Conservation (phyloP, 106 monocot genomes). For the Acorus gramineus region DNA sequence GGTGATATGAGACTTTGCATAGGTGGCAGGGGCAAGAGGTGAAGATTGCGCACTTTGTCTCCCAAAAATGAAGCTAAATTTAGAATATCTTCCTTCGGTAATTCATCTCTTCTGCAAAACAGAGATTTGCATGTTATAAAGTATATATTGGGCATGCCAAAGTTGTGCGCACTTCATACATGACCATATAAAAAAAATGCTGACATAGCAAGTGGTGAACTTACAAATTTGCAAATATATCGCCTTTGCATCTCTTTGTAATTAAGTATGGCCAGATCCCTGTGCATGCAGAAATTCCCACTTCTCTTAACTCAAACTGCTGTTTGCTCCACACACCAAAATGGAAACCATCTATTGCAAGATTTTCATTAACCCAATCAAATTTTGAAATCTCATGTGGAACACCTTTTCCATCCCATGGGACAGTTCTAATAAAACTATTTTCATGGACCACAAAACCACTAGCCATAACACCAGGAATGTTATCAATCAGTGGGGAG, state of each 20-base stretch:
- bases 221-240: conserved; percentile 89
- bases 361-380: conserved; percentile 8
- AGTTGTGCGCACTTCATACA: background rate
- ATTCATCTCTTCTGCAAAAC: conserved; percentile 59
- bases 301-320: conserved; percentile 33
- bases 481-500: conserved; percentile 55
- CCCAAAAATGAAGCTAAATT: conserved; percentile 85
- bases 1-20: conserved; percentile 6
- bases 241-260: conserved; percentile 81
- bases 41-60: conserved; percentile 67
- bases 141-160: background rate
- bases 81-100: conserved; percentile 45
- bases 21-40: conserved; percentile 66
- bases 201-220: conserved; percentile 10
- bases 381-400: conserved; percentile 36
- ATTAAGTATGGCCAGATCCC: conserved; percentile 73
- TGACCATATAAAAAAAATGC: background rate
- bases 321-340: conserved; percentile 79
- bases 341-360: conserved; percentile 20
- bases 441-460: conserved; percentile 53
- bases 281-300: conserved; percentile 11
- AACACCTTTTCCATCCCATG: conserved; percentile 69
- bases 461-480: conserved; percentile 72
- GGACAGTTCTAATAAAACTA: conserved; percentile 30
- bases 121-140: too few relatives aligned